Evolutionary conservation across 2,329 filamentous ascomycete species (phyloP), one percentile per base, ranked within the genome.

Genomic region (Aspergillus viridinutans): DNA sequence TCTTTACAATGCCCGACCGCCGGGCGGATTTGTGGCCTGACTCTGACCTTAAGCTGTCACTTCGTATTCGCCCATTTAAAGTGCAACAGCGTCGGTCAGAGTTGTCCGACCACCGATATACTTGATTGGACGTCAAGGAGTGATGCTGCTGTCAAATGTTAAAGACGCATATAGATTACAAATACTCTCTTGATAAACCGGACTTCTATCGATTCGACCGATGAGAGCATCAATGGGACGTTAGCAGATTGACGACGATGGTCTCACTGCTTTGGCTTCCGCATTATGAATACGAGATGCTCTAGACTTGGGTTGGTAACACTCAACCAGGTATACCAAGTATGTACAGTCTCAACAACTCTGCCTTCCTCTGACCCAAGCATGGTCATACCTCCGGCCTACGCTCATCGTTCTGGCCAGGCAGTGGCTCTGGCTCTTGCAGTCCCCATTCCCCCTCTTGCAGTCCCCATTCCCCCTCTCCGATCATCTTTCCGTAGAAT

Each of bases 361-460:
- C 42, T 21, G 20, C n/a, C 42, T 20, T 23, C 2, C 42, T 4
- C 10, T 2, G 20, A 23, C 20, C 3, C 1, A 20, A 23, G 8
- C n/a, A 45, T 10, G n/a, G 40, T 45, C 23, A 47, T 47, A 26
- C 23, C 12, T 47, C 43, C 10, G 4, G 43, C 14, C 9, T 7
- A 4, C 17, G 3, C 17, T 23, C 43, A 25, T 1, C 21, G n/a
- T 14, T 7, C 6, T 23, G n/a, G 12, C 10, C 5, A 1, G 43
- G 21, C 5, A 47, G 10, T 1, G 43, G 12, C 10, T 47, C 32
- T 3, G 14, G 32, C 32, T 45, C 42, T 51, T 69, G 67, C 28
- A 67, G 49, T 8, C 68, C 68, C 68, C 68, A 71, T 32, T 65
- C 60, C 0, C 68, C 64, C n/a, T 60, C 55, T 14, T 69, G 67